Conservation (phyloP, 2,329 filamentous ascomycete genomes). For the Colletotrichum sp. region DNA sequence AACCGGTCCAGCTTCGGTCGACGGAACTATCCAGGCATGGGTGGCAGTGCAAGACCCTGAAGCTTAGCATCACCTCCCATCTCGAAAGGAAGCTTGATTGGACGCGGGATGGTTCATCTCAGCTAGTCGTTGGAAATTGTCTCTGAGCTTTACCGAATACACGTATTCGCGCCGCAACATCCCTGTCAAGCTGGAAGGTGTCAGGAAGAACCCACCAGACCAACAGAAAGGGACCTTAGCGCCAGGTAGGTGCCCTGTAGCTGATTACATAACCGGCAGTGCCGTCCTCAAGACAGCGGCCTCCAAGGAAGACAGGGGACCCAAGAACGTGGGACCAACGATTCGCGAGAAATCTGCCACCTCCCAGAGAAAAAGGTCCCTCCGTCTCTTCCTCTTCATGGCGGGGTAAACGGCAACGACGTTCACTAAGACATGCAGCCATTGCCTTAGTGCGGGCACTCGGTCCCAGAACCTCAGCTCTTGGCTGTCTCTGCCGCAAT, state of each 20-base stretch:
- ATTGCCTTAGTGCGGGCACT: neutral
- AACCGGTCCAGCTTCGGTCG: neutral
- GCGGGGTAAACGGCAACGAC: neutral
- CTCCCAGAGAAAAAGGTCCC: neutral
- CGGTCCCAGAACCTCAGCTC: neutral
- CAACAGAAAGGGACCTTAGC: neutral
- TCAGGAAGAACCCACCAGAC: neutral
- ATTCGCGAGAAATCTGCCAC: neutral
- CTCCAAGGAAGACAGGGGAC: neutral
- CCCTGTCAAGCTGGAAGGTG: neutral
- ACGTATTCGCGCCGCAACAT: neutral
- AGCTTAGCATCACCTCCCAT: neutral
- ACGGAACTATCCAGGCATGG: neutral
- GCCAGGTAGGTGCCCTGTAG: neutral
- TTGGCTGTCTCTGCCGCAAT: neutral
- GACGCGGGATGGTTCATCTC: neutral
- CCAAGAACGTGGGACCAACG: neutral
- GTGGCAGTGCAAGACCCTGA: neutral
- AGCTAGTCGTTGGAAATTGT: neutral
- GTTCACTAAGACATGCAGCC: neutral
- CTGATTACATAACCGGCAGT: neutral
- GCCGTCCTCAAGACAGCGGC: neutral
- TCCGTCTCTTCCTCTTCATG: neutral
- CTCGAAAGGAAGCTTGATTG: neutral
- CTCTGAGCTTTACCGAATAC: neutral